Evolutionary conservation across 345 rosid genomes (phyloP).

Genomic region (Boechera stricta): DNA sequence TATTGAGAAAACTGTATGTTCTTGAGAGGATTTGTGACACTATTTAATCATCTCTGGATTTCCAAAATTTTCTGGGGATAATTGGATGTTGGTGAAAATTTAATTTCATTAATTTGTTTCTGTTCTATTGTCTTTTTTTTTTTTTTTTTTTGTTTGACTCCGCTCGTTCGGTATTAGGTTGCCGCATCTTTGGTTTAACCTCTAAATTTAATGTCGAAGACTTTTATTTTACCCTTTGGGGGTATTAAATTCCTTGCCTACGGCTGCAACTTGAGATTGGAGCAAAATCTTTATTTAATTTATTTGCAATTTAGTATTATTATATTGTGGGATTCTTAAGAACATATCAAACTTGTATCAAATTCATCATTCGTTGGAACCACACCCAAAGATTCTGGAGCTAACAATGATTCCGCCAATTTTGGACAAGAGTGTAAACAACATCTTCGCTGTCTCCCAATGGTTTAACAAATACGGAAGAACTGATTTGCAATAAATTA

Average conservation of each 20-base stretch:
- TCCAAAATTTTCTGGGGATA: conserved; percentile 3
- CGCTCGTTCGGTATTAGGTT: conserved; percentile 28
- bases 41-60: conserved; percentile 14
- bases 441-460: conserved; percentile 24
- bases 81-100: conserved; percentile 22
- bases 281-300: background rate
- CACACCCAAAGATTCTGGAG: conserved; percentile 5
- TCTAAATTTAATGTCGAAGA: background rate
- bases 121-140: background rate
- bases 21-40: conserved; percentile 33
- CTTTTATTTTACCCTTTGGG: conserved; percentile 3
- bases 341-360: too few species aligned
- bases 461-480: background rate
- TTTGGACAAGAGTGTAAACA: background rate
- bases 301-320: background rate
- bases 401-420: background rate
- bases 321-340: background rate
- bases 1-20: conserved; percentile 33
- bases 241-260: conserved; percentile 22
- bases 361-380: conserved; percentile 21
- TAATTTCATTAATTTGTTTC: background rate
- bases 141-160: background rate
- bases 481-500: background rate
- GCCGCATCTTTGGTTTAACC: conserved; percentile 31
- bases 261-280: background rate